These are phyloP conservation scores for Dactylonectria estremocensis DNA, from an alignment of 2,329 filamentous ascomycete genomes.

Conservation along the genomic window DNA sequence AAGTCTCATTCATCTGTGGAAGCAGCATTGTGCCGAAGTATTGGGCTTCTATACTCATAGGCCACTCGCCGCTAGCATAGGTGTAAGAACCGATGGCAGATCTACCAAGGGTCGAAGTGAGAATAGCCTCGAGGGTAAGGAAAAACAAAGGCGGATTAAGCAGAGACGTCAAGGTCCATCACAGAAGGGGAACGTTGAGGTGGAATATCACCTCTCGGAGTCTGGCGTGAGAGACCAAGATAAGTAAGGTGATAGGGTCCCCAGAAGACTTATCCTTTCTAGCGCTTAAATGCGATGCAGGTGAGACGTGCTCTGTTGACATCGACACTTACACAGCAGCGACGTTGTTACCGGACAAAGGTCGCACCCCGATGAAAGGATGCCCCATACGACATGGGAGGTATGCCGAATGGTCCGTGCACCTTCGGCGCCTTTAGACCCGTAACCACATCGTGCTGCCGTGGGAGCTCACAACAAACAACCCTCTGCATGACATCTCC, in stretches of 20 bases:
- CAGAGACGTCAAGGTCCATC: not conserved
- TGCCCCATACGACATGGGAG: not conserved
- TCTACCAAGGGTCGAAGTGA: conserved; percentile 16
- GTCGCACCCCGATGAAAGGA: not conserved
- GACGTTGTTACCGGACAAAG: not conserved
- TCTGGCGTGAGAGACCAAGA: not conserved
- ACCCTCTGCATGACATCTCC: conserved; percentile 15
- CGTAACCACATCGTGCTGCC: not conserved
- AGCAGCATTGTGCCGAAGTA: not conserved
- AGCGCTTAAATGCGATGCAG: not conserved
- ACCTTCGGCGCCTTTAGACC: not conserved
- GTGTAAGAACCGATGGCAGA: not conserved
- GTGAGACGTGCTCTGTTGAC: not conserved
- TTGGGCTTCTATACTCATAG: not conserved
- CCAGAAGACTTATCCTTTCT: not conserved
- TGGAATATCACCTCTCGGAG: not conserved
- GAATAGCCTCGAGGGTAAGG: conserved; percentile 1
- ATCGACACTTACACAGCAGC: conserved; percentile 14
- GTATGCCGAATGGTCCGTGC: conserved; percentile 19
- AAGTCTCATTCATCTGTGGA: not conserved
- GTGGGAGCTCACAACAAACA: conserved; percentile 26
- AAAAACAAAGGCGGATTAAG: not conserved
- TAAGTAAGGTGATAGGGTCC: not conserved
- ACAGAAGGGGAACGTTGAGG: too few relatives aligned
- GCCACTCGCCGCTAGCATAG: too few relatives aligned